Percentiles rank a stretch among this genome's conserved stretches.
Conservation (phyloP, 1,284 basidiomycete species). For the Bjerkandera adusta region DNA sequence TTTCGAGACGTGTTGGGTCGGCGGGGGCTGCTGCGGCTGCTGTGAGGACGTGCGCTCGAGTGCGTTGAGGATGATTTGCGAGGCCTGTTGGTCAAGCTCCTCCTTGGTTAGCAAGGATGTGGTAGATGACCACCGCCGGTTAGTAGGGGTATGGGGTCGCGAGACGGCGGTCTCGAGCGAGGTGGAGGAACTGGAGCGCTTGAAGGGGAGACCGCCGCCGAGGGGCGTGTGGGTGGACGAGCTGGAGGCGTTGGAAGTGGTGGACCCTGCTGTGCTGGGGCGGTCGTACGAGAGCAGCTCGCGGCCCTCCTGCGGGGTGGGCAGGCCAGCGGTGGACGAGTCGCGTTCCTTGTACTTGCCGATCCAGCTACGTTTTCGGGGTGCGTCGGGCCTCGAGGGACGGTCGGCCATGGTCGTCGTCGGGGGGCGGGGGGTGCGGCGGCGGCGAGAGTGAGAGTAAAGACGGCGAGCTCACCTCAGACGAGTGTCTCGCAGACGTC, state of each 20-base stretch:
- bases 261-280: constrained; percentile 18
- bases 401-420: constrained; percentile 26
- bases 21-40: constrained; percentile 22
- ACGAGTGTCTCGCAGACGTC: constrained; percentile 25
- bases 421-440: constrained; percentile 7
- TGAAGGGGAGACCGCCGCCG: constrained; percentile 22
- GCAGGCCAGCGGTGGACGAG: constrained; percentile 22
- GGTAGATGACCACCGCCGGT: constrained; percentile 28
- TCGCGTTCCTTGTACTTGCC: constrained; percentile 29
- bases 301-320: constrained; percentile 33
- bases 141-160: constrained; percentile 31
- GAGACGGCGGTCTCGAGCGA: constrained; percentile 28
- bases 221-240: constrained; percentile 13
- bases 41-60: constrained; percentile 51
- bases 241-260: constrained; percentile 18
- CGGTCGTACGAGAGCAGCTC: constrained; percentile 29
- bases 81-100: constrained; percentile 42
- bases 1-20: constrained; percentile 22
- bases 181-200: constrained; percentile 29
- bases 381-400: constrained; percentile 20
- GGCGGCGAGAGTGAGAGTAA: constrained; percentile 12
- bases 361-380: constrained; percentile 30
- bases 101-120: constrained; percentile 35
- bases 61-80: constrained; percentile 40
- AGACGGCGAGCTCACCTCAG: constrained; percentile 29